Percentiles rank a stretch among this genome's conserved stretches.
phyloP scores from a whole-genome alignment of 2,329 filamentous ascomycete species.

The Akanthomyces lecanii region DNA sequence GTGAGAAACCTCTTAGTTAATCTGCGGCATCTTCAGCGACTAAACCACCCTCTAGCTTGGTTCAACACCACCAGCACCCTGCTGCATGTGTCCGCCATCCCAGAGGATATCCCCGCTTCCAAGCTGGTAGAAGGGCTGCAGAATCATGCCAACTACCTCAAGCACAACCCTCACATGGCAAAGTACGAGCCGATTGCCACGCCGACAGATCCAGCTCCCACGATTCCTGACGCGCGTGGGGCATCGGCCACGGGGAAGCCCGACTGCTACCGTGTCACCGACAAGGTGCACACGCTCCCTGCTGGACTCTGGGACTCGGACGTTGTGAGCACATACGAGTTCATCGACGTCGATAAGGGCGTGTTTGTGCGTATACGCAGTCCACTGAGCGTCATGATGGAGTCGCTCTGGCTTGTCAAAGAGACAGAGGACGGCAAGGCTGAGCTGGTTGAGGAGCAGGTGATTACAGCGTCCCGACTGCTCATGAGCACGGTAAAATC shows the following conservation, averaged over 20 bases:
- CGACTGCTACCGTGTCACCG: conserved; percentile 45
- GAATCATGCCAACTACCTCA: conserved; percentile 48
- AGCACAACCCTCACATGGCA: conserved; percentile 49
- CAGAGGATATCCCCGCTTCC: conserved; percentile 31
- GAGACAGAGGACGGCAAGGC: conserved; percentile 30
- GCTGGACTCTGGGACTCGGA: conserved; percentile 53
- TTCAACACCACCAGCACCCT: conserved; percentile 42
- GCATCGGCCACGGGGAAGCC: conserved; percentile 26
- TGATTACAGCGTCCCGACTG: conserved; percentile 48
- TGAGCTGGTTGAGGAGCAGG: conserved; percentile 46
- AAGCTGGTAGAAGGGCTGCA: conserved; percentile 45
- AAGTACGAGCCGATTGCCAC: conserved; percentile 36
- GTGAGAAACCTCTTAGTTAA: background rate
- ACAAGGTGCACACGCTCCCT: conserved; percentile 48
- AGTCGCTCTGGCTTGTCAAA: conserved; percentile 46
- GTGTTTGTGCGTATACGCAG: conserved; percentile 49
- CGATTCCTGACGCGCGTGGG: conserved; percentile 27
- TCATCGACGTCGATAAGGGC: conserved; percentile 46
- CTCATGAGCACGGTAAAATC: conserved; percentile 46
- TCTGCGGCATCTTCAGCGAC: no score
- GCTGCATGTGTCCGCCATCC: conserved; percentile 41
- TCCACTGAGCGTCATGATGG: conserved; percentile 49
- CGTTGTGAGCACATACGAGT: conserved; percentile 51
- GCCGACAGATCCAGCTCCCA: conserved; percentile 25
- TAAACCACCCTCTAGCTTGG: conserved; percentile 27